Percentiles rank a stretch among this genome's conserved stretches.
These are phyloP conservation scores for Pseudogymnoascus sp. DNA, from an alignment of 2,329 filamentous ascomycete species.

Conservation along the genomic window DNA sequence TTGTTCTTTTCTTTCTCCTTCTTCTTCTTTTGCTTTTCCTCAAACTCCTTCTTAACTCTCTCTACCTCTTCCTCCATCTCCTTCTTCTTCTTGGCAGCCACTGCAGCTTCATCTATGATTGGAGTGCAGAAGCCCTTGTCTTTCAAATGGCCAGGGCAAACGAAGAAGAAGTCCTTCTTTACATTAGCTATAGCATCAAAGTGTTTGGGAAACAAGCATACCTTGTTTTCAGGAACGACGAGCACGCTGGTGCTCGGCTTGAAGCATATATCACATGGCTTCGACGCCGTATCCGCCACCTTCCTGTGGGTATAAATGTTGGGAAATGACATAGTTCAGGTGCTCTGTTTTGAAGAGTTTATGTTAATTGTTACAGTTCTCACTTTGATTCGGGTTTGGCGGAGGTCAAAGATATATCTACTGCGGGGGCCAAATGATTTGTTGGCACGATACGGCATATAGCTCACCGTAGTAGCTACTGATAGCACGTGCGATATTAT, in stretches of 20 bases:
- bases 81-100: slow-evolving; percentile 50
- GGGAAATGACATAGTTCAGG: slow-evolving; percentile 39
- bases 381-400: not conserved
- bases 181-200: not conserved
- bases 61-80: slow-evolving; percentile 60
- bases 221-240: slow-evolving; percentile 83
- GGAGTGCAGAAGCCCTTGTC: slow-evolving; percentile 74
- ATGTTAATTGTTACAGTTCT: not conserved
- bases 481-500: slow-evolving; percentile 2
- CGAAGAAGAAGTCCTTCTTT: slow-evolving; percentile 76
- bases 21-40: slow-evolving; percentile 66
- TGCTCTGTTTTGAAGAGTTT: not conserved
- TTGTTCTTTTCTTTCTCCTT: slow-evolving; percentile 62
- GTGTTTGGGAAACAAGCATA: slow-evolving; percentile 30
- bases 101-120: slow-evolving; percentile 59
- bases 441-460: slow-evolving; percentile 6
- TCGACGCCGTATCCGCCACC: slow-evolving; percentile 76
- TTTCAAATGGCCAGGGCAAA: slow-evolving; percentile 74
- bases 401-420: not conserved
- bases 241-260: slow-evolving; percentile 81
- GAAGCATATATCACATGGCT: slow-evolving; percentile 84
- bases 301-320: slow-evolving; percentile 81
- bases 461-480: not conserved
- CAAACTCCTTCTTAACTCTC: slow-evolving; percentile 58
- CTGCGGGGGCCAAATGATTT: not conserved